phyloP scores from a whole-genome alignment of 345 rosid genomes.

The Leavenworthia alabamica region DNA sequence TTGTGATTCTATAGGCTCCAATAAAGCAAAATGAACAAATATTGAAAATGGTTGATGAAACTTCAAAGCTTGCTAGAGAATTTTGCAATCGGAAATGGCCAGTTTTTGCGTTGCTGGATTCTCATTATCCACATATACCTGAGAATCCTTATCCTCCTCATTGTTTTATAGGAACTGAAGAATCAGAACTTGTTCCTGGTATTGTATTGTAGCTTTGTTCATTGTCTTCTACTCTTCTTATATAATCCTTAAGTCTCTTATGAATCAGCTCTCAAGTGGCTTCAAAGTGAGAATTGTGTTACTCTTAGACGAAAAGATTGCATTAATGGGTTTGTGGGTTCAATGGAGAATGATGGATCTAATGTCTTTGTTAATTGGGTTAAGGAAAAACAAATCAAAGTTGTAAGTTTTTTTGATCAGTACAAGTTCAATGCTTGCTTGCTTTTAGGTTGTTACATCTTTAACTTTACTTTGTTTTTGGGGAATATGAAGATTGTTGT shows the following conservation, averaged over 20 bases:
- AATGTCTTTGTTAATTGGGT: slow-evolving; percentile 77
- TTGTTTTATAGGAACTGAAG: slow-evolving; percentile 76
- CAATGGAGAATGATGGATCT: slow-evolving; percentile 68
- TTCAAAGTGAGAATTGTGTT: slow-evolving; percentile 54
- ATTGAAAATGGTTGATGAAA: slow-evolving; percentile 67
- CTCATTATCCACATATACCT: slow-evolving; percentile 76
- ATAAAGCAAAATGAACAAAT: no score
- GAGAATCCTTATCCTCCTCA: slow-evolving; percentile 87
- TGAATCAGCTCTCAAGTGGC: slow-evolving; percentile 59
- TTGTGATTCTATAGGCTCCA: no score
- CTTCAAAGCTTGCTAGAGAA: slow-evolving; percentile 45
- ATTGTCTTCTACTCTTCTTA: no score
- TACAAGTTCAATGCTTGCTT: background rate
- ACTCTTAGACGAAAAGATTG: slow-evolving; percentile 71
- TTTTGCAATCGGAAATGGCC: slow-evolving; percentile 78
- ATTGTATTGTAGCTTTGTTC: background rate
- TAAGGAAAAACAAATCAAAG: slow-evolving; percentile 54
- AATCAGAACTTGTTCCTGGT: slow-evolving; percentile 80
- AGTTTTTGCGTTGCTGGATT: slow-evolving; percentile 68
- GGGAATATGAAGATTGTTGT: slow-evolving; percentile 72
- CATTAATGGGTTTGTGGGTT: slow-evolving; percentile 76
- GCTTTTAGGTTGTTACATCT: slow-evolving; percentile 3
- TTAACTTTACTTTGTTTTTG: slow-evolving; percentile 7
- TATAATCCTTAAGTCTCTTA: no score
- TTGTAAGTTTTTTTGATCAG: slow-evolving; percentile 46